Evolutionary conservation across 2,329 filamentous ascomycete genomes (phyloP).

Genomic region (Exophiala sp.): DNA sequence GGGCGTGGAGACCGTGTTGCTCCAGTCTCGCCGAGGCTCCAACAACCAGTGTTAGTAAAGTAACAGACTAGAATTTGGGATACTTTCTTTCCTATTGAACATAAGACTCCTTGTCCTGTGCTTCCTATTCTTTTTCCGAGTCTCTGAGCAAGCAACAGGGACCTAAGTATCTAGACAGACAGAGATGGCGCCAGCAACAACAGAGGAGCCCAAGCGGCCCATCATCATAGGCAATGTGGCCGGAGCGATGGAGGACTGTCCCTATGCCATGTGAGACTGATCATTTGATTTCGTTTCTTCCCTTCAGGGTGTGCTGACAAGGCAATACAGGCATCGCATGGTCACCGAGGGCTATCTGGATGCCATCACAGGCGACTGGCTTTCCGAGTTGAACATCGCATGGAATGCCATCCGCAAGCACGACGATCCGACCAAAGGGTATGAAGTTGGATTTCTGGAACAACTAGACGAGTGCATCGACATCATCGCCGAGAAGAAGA

Average conservation of each 20-base stretch:
- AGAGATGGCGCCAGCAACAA: constrained; percentile 3
- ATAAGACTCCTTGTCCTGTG: no score
- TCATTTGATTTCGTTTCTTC: no score
- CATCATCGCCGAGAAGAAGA: constrained; percentile 7
- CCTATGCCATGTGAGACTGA: constrained; percentile 5
- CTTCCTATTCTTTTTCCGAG: no score
- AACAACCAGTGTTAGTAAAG: no score
- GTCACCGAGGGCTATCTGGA: constrained; percentile 25
- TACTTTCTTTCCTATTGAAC: no score
- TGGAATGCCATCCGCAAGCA: constrained; percentile 30
- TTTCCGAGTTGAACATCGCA: constrained; percentile 35
- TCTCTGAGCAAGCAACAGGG: no score
- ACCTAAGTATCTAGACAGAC: no score
- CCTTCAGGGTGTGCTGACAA: neutral
- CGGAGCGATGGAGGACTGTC: constrained; percentile 8
- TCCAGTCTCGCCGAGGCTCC: no score
- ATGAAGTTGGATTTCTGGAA: constrained; percentile 27
- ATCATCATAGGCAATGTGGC: constrained; percentile 10
- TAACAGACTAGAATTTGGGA: no score
- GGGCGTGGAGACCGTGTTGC: no score
- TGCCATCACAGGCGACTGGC: constrained; percentile 40
- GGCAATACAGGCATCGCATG: constrained; percentile 2
- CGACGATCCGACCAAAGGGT: constrained; percentile 23
- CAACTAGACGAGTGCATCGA: constrained; percentile 24
- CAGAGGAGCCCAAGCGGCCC: neutral